Conservation (phyloP, 306 rosid genomes). For the Bauhinia variegata region DNA sequence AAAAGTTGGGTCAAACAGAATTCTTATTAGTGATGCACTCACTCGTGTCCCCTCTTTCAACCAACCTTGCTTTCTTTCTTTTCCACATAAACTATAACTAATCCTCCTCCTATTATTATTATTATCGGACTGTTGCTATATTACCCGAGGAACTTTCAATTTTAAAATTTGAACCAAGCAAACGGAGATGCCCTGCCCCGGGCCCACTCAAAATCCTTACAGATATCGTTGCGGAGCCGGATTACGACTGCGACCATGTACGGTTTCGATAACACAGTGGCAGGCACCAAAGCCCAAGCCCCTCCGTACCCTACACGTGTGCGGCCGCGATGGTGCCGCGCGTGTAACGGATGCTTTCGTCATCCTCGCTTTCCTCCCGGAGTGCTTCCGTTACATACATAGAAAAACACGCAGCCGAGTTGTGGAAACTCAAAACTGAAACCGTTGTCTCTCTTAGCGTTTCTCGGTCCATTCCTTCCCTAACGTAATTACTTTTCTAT, state of each 20-base stretch:
- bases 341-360: slow-evolving; percentile 27
- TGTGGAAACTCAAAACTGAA: neutral
- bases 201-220: too few species aligned
- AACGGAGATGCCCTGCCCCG: too few species aligned
- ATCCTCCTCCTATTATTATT: too few species aligned
- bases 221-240: too few species aligned
- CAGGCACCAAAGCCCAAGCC: neutral
- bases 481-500: neutral
- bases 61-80: slow-evolving; percentile 8
- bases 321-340: slow-evolving; percentile 22
- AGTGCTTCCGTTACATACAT: too few species aligned
- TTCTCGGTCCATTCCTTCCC: neutral
- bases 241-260: too few species aligned
- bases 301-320: slow-evolving; percentile 1
- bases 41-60: neutral
- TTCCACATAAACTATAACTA: neutral
- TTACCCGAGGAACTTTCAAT: too few species aligned
- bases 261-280: too few species aligned
- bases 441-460: neutral
- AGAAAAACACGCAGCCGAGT: too few species aligned
- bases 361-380: neutral
- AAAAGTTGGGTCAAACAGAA: neutral
- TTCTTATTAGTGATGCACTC: neutral
- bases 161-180: too few species aligned
- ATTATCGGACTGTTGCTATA: too few species aligned